A percentile compares a stretch with the other conserved stretches of the same genome.
These are phyloP conservation scores for Verticillium nubilum DNA, from an alignment of 2,329 filamentous ascomycete species.

Conservation along the genomic window DNA sequence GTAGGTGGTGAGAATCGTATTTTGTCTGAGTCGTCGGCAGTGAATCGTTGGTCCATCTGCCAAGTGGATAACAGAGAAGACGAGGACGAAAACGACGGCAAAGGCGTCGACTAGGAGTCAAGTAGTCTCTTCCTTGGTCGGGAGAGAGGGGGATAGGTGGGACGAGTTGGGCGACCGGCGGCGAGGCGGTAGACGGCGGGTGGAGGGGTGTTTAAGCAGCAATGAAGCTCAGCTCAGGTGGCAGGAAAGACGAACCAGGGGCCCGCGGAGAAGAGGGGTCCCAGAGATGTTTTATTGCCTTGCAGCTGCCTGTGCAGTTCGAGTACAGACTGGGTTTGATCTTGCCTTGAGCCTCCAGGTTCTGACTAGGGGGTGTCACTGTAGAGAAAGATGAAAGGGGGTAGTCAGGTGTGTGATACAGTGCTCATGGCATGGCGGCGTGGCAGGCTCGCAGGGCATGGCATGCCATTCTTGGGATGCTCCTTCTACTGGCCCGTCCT, in stretches of 20 bases:
- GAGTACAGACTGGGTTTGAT: neutral
- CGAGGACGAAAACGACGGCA: neutral
- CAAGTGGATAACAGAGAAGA: neutral
- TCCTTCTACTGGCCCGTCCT: neutral
- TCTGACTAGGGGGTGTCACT: neutral
- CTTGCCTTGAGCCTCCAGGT: neutral
- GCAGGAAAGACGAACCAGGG: neutral
- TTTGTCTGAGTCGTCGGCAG: neutral
- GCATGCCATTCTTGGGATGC: neutral
- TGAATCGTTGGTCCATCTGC: neutral
- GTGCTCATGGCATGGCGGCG: slow-evolving; percentile 8
- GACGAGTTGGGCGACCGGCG: neutral
- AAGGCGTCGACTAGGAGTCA: neutral
- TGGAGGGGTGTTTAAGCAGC: neutral
- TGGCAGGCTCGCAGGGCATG: slow-evolving; percentile 16
- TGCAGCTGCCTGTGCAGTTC: neutral
- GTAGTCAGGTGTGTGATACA: slow-evolving; percentile 6
- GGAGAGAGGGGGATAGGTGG: neutral
- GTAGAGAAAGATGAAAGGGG: neutral
- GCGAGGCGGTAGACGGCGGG: neutral
- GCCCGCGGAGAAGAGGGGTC: slow-evolving; percentile 5
- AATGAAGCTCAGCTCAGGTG: neutral
- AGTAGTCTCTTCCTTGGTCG: neutral
- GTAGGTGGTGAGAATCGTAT: neutral
- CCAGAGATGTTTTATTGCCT: slow-evolving; percentile 2